Evolutionary conservation across 1,139 yeast genomes (phyloP).

Genomic region (Sugiyamaella paludigena): DNA sequence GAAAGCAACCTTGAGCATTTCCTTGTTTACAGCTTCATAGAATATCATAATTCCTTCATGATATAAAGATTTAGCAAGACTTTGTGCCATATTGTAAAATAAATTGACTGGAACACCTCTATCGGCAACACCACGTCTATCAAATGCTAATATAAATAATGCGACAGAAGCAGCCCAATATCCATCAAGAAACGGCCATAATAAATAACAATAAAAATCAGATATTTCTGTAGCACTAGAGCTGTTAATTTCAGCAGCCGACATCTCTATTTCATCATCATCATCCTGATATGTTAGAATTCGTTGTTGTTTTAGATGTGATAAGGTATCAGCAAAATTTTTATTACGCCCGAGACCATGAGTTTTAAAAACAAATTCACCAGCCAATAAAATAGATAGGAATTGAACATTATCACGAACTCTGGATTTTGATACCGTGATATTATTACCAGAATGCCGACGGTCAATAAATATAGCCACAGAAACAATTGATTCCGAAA

Average conservation of each 20-base stretch:
- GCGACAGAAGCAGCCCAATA: constrained; percentile 44
- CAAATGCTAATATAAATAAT: constrained; percentile 36
- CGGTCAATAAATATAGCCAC: constrained; percentile 37
- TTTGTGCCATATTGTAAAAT: constrained; percentile 38
- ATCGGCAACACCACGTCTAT: background rate
- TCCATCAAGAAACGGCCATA: constrained; percentile 48
- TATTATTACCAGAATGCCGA: constrained; percentile 24
- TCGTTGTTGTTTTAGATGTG: constrained; percentile 33
- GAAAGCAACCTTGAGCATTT: constrained; percentile 41
- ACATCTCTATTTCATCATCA: constrained; percentile 29
- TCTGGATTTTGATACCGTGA: constrained; percentile 23
- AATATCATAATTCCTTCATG: constrained; percentile 44
- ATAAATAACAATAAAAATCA: constrained; percentile 43
- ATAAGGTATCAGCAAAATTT: constrained; percentile 37
- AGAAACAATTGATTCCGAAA: constrained; percentile 42
- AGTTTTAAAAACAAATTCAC: constrained; percentile 43
- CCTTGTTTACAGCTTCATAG: constrained; percentile 45
- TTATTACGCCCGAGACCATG: constrained; percentile 41
- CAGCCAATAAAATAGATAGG: constrained; percentile 39
- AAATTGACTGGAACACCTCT: constrained; percentile 27
- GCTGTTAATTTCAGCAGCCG: constrained; percentile 33
- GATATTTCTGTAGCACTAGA: constrained; percentile 35
- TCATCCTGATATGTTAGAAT: constrained; percentile 30
- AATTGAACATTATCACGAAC: constrained; percentile 34
- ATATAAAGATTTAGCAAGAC: constrained; percentile 43